Conservation (phyloP, 23 red algal species). For the Gracilaria gracilis region DNA sequence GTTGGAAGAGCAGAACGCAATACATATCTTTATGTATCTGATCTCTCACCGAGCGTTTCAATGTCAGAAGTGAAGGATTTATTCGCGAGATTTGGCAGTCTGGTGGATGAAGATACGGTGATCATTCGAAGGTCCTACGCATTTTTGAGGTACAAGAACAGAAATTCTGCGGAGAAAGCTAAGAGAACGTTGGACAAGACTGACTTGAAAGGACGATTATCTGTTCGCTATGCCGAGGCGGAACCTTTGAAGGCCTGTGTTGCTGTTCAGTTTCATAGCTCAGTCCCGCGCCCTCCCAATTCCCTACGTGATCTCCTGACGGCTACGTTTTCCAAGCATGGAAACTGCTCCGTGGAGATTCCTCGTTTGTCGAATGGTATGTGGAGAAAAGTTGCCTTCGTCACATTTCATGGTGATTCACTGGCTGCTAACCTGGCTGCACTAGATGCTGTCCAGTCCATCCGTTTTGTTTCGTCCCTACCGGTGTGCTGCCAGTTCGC, state of each 20-base stretch:
- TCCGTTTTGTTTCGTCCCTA: constrained; percentile 67
- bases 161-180: constrained; percentile 58
- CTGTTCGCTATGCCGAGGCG: constrained; percentile 77
- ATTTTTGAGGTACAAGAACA: constrained; percentile 73
- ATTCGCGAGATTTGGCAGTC: constrained; percentile 64
- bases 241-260: constrained; percentile 70
- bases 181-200: constrained; percentile 78
- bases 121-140: constrained; percentile 66
- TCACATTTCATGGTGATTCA: constrained; percentile 69
- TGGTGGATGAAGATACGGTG: constrained; percentile 75
- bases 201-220: constrained; percentile 52
- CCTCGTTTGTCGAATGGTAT: constrained; percentile 65
- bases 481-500: constrained; percentile 75
- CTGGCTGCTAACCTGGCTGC: constrained; percentile 59
- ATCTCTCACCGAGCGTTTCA: constrained; percentile 38
- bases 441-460: constrained; percentile 55
- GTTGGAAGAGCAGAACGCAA: constrained; percentile 74
- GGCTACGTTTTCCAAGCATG: constrained; percentile 76
- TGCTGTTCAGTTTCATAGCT: constrained; percentile 70
- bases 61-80: constrained; percentile 54
- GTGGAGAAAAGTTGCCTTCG: constrained; percentile 75
- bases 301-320: constrained; percentile 58
- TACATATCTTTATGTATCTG: constrained; percentile 70
- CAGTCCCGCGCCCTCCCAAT: constrained; percentile 54
- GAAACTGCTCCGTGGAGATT: constrained; percentile 73